A percentile compares a stretch with the other conserved stretches of the same genome.
Conservation (phyloP, 768 basidiomycete species). For the Nidularia pulvinata region DNA sequence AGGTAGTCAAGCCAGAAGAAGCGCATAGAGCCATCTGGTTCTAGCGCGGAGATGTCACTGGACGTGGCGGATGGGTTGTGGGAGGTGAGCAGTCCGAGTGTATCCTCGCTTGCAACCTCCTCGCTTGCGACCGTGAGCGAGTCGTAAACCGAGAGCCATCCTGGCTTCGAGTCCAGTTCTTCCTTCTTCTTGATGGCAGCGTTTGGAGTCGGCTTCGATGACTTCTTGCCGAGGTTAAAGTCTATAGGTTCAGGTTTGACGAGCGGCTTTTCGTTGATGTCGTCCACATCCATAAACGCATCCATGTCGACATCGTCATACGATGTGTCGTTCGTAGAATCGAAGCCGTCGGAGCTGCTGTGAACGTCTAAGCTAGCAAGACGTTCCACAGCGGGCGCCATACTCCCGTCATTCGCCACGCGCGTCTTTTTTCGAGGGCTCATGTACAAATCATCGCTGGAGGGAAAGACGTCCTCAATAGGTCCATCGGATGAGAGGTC, state of each 20-base stretch:
- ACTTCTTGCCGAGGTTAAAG: constrained; percentile 18
- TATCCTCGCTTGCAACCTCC: constrained; percentile 52
- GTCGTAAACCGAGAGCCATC: constrained; percentile 79
- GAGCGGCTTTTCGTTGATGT: constrained; percentile 33
- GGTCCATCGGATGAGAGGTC: constrained; percentile 50
- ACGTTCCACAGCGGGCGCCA: constrained; percentile 57
- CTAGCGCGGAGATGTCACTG: constrained; percentile 57
- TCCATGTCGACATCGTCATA: constrained; percentile 62
- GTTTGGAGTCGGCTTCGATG: constrained; percentile 5
- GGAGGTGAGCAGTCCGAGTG: constrained; percentile 46
- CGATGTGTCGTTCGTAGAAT: constrained; percentile 34
- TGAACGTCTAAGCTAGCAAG: constrained; percentile 61
- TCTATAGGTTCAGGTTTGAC: constrained; percentile 25
- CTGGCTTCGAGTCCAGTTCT: constrained; percentile 45
- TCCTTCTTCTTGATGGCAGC: constrained; percentile 28
- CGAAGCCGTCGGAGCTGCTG: constrained; percentile 45
- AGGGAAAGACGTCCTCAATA: constrained; percentile 31
- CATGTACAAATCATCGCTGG: constrained; percentile 60
- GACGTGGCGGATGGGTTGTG: constrained; percentile 31
- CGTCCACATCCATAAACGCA: constrained; percentile 60
- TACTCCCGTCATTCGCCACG: constrained; percentile 31
- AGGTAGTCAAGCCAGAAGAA: constrained; percentile 99
- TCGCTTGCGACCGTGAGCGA: constrained; percentile 58
- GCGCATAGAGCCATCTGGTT: constrained; percentile 80
- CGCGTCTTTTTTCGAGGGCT: constrained; percentile 74